A percentile compares a stretch with the other conserved stretches of the same genome.
Evolutionary conservation across 208 protist genomes (phyloP).

Genomic region (Crithidia sp.): DNA sequence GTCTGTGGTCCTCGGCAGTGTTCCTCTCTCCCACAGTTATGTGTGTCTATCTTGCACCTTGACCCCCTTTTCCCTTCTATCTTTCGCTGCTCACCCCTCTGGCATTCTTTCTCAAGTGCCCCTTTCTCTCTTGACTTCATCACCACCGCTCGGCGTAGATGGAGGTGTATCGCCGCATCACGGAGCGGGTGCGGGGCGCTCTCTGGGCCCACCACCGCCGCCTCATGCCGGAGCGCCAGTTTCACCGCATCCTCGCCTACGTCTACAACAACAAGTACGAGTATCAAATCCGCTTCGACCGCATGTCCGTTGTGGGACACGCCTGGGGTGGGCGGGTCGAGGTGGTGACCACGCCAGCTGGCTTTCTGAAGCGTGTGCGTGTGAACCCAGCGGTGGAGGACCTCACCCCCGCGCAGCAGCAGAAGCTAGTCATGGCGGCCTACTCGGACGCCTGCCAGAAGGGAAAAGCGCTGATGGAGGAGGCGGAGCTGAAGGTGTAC

Average conservation of each 20-base stretch:
- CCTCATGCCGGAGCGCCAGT: slow-evolving; percentile 91
- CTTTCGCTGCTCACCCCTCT: too few relatives aligned
- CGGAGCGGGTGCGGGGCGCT: slow-evolving; percentile 87
- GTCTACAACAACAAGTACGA: slow-evolving; percentile 96
- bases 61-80: too few relatives aligned
- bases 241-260: slow-evolving; percentile 91
- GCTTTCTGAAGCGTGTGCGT: slow-evolving; percentile 85
- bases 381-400: slow-evolving; percentile 86
- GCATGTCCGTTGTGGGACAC: slow-evolving; percentile 86
- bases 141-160: slow-evolving; percentile 34
- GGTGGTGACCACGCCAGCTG: slow-evolving; percentile 85
- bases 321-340: slow-evolving; percentile 87
- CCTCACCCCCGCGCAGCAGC: slow-evolving; percentile 52
- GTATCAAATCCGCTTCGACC: slow-evolving; percentile 91
- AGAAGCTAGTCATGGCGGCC: slow-evolving; percentile 84
- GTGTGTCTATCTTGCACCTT: too few relatives aligned
- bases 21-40: too few relatives aligned
- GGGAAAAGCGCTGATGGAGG: slow-evolving; percentile 78
- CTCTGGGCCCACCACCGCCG: slow-evolving; percentile 92
- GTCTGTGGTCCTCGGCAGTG: too few relatives aligned
- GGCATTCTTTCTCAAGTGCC: background rate
- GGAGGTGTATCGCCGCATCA: slow-evolving; percentile 92
- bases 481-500: slow-evolving; percentile 91
- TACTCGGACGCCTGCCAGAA: slow-evolving; percentile 81
- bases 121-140: slow-evolving; percentile 1